Percentiles rank a stretch among this genome's conserved stretches.
These are phyloP conservation scores for Sarocladiaceae sp. DNA, from an alignment of 2,329 filamentous ascomycete species.

Conservation along the genomic window DNA sequence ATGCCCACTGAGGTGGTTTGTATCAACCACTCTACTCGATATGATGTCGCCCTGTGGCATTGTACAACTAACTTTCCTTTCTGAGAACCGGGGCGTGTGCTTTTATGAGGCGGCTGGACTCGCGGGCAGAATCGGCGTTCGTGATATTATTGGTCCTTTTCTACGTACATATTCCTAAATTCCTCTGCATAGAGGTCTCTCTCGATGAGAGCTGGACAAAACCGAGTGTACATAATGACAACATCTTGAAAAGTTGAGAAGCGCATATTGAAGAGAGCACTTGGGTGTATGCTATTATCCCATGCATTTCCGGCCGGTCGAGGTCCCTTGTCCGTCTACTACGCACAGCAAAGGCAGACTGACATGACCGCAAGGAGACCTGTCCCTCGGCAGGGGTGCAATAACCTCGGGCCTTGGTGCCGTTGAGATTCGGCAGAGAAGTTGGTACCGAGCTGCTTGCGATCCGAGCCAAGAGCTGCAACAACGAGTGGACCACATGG, in stretches of 20 bases:
- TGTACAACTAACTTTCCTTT: conserved; percentile 4
- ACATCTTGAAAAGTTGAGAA: neutral
- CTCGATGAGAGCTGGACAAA: conserved; percentile 6
- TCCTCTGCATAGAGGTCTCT: neutral
- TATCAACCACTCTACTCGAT: too few relatives aligned
- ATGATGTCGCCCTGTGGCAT: too few relatives aligned
- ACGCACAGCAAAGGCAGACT: too few relatives aligned
- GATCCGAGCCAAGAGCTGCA: neutral
- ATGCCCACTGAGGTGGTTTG: too few relatives aligned
- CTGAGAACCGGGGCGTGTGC: neutral
- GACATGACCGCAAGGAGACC: too few relatives aligned
- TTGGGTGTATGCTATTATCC: too few relatives aligned
- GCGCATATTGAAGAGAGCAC: too few relatives aligned
- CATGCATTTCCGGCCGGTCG: too few relatives aligned
- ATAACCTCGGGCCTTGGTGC: neutral
- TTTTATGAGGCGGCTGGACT: neutral
- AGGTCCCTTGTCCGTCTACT: too few relatives aligned
- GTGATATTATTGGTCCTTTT: neutral
- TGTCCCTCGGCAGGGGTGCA: neutral
- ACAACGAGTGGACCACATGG: too few relatives aligned
- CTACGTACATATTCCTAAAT: conserved; percentile 1
- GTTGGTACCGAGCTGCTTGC: conserved; percentile 7
- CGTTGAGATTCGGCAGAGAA: neutral
- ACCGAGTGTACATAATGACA: conserved; percentile 6
- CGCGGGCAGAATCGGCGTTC: conserved; percentile 2